Evolutionary conservation across 164 flowering plant species (phyloP), one percentile per base, ranked within the genome.

Genomic region (Taxillus chinensis): DNA sequence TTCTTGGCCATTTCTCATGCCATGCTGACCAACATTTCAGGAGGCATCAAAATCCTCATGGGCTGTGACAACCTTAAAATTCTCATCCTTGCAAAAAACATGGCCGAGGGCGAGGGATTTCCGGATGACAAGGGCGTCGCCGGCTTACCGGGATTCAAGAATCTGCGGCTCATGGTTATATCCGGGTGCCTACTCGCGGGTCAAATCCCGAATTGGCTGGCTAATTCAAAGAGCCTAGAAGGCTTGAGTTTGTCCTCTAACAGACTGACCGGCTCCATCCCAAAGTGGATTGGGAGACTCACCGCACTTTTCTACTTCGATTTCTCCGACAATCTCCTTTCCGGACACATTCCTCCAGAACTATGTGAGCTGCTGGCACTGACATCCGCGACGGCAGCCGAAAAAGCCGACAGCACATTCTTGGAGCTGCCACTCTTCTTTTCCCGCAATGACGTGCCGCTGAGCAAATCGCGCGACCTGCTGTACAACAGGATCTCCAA

Each of bases 341-440:
- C 76, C 5, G 92, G 89, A 55, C 68, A 61, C 27, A 42, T 84
- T 65, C 89, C 92, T 1, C 27, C 13, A 56, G 74, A 77, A 55
- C 69, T 84, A 6, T 62, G 60, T 12, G 15, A 17, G 16, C 41
- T 86, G 55, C 75, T 70, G 39, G 72, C 70, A 12, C 63, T 84
- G 27, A 27, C 27, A 2, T 27, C 27, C 1, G 27, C 27, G 27
- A 27, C 27, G 27, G 38, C 38, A 59, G 9, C 64, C 77, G 0
- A 58, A 70, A 56, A 46, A 60, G 39, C 71, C 59, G 56, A 56
- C 67, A 9, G 27, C 27, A 68, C 62, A 55, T 73, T 69, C 61
- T 68, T 84, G 9, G 84, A 74, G 65, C 63, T 86, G 68, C 89
- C 92, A 4, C 78, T 84, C n/a, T 75, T 64, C 85, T 78, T 41